A percentile compares a stretch with the other conserved stretches of the same genome.
Conservation (phyloP, 225 moss, liverwort and hornwort species). For the Marchantia polymorpha region DNA sequence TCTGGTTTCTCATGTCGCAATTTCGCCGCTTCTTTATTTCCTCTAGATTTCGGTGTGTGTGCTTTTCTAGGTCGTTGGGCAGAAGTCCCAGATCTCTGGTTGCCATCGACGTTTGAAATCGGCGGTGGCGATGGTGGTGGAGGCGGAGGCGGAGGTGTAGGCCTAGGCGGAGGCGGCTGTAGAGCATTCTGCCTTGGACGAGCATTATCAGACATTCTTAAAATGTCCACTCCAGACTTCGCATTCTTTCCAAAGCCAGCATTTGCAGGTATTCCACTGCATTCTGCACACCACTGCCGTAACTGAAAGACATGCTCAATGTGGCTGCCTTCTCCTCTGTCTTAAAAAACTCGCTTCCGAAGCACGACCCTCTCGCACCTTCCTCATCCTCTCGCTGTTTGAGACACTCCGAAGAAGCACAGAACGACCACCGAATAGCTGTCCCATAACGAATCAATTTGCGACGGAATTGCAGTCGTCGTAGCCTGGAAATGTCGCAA, state of each 20-base stretch:
- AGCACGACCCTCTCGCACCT: no score
- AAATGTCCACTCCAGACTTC: background rate
- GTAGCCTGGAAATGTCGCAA: no score
- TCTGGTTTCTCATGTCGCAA: background rate
- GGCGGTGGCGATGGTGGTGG: background rate
- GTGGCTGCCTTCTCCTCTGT: no score
- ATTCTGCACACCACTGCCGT: no score
- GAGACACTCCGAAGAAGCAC: no score
- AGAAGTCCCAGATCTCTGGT: background rate
- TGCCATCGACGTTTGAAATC: background rate
- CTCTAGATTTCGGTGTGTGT: background rate
- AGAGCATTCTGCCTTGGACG: background rate
- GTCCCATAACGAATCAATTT: no score
- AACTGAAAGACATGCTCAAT: no score
- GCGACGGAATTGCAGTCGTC: no score
- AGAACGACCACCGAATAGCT: no score
- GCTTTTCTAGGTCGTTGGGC: background rate
- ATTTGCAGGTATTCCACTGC: background rate
- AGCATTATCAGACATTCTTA: constrained; percentile 1
- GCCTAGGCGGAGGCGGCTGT: background rate
- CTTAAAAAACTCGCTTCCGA: no score
- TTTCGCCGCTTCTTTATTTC: background rate
- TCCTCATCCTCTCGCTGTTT: no score
- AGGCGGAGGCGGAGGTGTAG: no score
- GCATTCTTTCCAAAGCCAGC: background rate